Percentiles rank a stretch among this genome's conserved stretches.
Conservation (phyloP, 1,284 basidiomycete species). For the Stygiomarasmius scandens region DNA sequence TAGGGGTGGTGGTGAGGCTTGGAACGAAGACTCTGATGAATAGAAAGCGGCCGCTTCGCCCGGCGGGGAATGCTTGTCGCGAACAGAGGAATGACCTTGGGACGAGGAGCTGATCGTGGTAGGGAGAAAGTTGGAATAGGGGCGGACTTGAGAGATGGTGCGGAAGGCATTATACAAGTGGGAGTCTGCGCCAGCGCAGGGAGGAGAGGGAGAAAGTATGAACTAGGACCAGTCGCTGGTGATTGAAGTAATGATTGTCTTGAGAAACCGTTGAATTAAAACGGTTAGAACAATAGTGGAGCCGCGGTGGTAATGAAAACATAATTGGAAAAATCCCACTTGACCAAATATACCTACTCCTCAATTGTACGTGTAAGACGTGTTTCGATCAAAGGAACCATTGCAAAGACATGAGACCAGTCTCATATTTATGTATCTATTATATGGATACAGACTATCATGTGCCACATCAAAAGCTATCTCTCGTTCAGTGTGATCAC, state of each 20-base stretch:
- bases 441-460: too few species aligned
- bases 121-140: background rate
- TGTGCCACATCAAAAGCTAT: background rate
- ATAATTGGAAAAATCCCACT: too few species aligned
- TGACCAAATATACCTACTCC: too few species aligned
- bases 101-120: background rate
- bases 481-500: background rate
- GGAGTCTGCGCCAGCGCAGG: background rate
- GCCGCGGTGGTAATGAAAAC: too few species aligned
- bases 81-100: background rate
- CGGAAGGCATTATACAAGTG: background rate
- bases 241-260: too few species aligned
- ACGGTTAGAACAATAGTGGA: too few species aligned
- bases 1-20: background rate
- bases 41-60: background rate
- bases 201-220: background rate
- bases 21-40: background rate
- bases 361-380: too few species aligned
- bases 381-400: too few species aligned
- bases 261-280: too few species aligned
- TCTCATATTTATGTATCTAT: too few species aligned
- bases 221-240: background rate
- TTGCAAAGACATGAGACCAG: too few species aligned
- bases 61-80: background rate
- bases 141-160: background rate